Conservation (phyloP, 2,329 filamentous ascomycete species). For the Penicillium sp. region DNA sequence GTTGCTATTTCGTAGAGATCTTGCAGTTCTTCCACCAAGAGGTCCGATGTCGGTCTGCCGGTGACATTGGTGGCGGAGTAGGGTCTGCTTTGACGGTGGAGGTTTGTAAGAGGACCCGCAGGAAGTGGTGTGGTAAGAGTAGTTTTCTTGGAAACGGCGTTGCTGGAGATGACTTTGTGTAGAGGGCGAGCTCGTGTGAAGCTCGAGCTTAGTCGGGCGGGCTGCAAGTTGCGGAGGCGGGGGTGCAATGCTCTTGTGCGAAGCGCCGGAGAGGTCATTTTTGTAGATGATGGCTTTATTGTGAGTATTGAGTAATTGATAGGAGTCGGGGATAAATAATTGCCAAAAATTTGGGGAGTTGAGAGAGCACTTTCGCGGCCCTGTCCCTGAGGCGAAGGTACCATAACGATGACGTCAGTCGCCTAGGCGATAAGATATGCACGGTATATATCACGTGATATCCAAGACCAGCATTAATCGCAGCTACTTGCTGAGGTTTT, state of each 20-base stretch:
- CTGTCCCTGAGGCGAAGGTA: background rate
- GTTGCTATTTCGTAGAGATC: slow-evolving; percentile 44
- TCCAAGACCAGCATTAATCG: too few species aligned
- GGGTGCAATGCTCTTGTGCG: background rate
- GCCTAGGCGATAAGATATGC: slow-evolving; percentile 6
- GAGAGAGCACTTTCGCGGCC: slow-evolving; percentile 1
- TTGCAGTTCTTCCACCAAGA: slow-evolving; percentile 38
- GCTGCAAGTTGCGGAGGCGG: slow-evolving; percentile 2
- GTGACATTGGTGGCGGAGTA: slow-evolving; percentile 7
- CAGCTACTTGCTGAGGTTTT: too few species aligned
- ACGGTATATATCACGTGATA: too few species aligned
- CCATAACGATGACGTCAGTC: slow-evolving; percentile 2
- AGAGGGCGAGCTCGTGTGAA: background rate
- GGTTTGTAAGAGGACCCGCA: background rate
- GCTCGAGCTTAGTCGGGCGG: background rate
- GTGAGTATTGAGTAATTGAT: background rate
- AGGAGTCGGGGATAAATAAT: background rate
- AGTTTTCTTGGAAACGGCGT: too few species aligned
- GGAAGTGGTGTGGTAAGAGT: too few species aligned
- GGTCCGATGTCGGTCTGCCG: slow-evolving; percentile 31
- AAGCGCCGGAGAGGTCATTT: background rate
- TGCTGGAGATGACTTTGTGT: background rate
- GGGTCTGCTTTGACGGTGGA: slow-evolving; percentile 1
- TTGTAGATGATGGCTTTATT: background rate
- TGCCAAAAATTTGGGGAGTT: background rate